Evolutionary conservation across 768 basidiomycete species (phyloP).

Genomic region (Rubroboletus satanas): DNA sequence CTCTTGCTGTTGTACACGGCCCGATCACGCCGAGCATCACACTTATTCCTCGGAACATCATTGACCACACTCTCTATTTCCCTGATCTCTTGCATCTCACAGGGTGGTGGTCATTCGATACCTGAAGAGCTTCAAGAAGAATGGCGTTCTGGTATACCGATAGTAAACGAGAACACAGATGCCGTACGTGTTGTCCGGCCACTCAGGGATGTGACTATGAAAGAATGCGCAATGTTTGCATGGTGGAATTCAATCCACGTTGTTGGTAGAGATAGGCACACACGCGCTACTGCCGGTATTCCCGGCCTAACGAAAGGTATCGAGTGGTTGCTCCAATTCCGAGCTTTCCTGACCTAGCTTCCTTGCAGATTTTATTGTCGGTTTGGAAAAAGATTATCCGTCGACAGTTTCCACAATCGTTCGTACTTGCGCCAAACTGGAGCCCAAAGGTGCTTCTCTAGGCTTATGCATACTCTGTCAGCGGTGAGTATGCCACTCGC

Average conservation of each 20-base stretch:
- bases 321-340: not conserved
- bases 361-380: constrained; percentile 67
- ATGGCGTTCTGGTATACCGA: constrained; percentile 42
- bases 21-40: constrained; percentile 54
- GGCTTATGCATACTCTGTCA: constrained; percentile 60
- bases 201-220: constrained; percentile 68
- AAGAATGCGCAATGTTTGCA: constrained; percentile 74
- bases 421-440: constrained; percentile 74
- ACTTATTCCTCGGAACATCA: constrained; percentile 74
- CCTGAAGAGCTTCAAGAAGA: constrained; percentile 69
- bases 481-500: constrained; percentile 39
- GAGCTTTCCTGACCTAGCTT: not conserved
- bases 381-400: constrained; percentile 78
- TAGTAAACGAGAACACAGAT: not conserved
- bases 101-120: constrained; percentile 72
- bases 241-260: constrained; percentile 65
- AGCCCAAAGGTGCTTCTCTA: constrained; percentile 53
- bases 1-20: constrained; percentile 72
- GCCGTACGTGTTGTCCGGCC: constrained; percentile 58
- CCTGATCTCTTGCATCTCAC: constrained; percentile 68
- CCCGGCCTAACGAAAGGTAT: constrained; percentile 65
- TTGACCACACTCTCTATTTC: constrained; percentile 75
- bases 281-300: constrained; percentile 55
- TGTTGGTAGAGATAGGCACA: constrained; percentile 45
- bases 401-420: constrained; percentile 84